phyloP scores from a whole-genome alignment of 2,329 filamentous ascomycete genomes.

The Diaporthe sp. region DNA sequence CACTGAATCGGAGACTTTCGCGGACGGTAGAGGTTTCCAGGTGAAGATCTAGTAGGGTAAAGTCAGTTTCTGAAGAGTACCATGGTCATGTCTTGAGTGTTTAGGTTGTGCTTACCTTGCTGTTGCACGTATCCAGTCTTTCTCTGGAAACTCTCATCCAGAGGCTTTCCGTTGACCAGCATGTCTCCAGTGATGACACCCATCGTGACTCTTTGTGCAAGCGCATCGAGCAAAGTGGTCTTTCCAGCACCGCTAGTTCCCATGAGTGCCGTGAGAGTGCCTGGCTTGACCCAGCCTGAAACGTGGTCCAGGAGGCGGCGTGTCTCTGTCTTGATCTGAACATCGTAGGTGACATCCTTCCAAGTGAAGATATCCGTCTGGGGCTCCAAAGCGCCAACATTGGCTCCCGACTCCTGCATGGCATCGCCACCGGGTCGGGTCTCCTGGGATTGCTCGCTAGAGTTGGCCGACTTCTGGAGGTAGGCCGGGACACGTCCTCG shows the following conservation, averaged over 20 bases:
- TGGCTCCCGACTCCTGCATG: conserved; percentile 19
- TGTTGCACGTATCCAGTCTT: conserved; percentile 79
- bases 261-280: conserved; percentile 86
- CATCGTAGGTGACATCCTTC: conserved; percentile 80
- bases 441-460: conserved; percentile 43
- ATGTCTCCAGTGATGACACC: conserved; percentile 77
- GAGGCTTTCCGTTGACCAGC: conserved; percentile 71
- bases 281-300: conserved; percentile 90
- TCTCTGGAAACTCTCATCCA: conserved; percentile 72
- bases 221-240: conserved; percentile 70
- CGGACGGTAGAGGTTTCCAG: conserved; percentile 68
- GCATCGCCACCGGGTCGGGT: conserved; percentile 45
- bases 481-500: conserved; percentile 65
- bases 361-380: conserved; percentile 80
- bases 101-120: conserved; percentile 58
- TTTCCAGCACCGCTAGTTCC: conserved; percentile 75
- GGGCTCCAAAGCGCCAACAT: conserved; percentile 45
- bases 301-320: conserved; percentile 84
- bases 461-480: conserved; percentile 49
- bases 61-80: not conserved
- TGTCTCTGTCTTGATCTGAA: conserved; percentile 79
- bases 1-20: conserved; percentile 68
- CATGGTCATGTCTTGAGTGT: accelerated
- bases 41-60: conserved; percentile 64
- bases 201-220: conserved; percentile 70